Evolutionary conservation across 768 basidiomycete genomes (phyloP), one percentile per base, ranked within the genome.

Genomic region (Mycena leptocephala): DNA sequence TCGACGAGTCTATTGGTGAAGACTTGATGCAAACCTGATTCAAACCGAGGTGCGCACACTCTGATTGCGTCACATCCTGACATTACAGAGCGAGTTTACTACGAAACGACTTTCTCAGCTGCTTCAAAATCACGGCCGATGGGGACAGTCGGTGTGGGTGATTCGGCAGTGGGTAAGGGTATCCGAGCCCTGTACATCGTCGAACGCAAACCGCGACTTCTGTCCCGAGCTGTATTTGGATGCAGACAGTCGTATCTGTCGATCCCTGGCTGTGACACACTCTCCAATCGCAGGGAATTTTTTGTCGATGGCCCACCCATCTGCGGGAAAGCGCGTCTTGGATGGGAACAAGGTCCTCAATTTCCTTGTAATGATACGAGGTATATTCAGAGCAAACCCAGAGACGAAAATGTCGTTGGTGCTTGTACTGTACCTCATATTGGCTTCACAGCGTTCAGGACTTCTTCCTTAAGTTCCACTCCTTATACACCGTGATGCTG

Each of bases 381-480:
- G 39, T 43, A n/a, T n/a, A n/a, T n/a, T n/a, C n/a, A n/a, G n/a
- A n/a, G n/a, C n/a, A n/a, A n/a, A n/a, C n/a, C n/a, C n/a, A n/a
- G n/a, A n/a, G n/a, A n/a, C n/a, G n/a, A n/a, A n/a, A n/a, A n/a
- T n/a, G n/a, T n/a, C n/a, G n/a, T n/a, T n/a, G n/a, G n/a, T n/a
- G n/a, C n/a, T n/a, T 20, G 43, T 20, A 46, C 13, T 22, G 43
- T 46, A 18, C 20, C 39, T n/a, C 61, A 39, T 22, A 6, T 24
- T n/a, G 24, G 24, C 33, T 20, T 61, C 33, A 16, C 63, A 46
- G 30, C 64, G 6, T 51, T 51, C 33, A 46, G 33, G 62, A 63
- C 62, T 63, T 63, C 37, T 63, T 41, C 39, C 62, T 63, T 39
- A 63, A 63, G n/a, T 63, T 63, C 26, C 35, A 41, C 7, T 63